phyloP scores from a whole-genome alignment of 2,329 filamentous ascomycete genomes.

The Sclerotinia spermophila region DNA sequence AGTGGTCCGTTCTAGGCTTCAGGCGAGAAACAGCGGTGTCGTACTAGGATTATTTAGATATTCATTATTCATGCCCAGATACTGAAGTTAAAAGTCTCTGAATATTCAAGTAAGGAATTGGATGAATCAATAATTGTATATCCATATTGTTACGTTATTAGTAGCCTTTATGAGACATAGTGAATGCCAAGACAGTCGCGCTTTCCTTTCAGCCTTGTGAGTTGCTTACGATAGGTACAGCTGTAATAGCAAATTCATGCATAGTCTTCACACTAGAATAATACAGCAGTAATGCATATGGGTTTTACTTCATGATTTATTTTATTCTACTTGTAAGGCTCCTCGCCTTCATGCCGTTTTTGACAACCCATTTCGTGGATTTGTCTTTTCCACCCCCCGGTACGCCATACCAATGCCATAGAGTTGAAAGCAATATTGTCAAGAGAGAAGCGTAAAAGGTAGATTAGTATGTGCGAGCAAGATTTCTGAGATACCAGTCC shows the following conservation, averaged over 20 bases:
- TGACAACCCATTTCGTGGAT: slow-evolving; percentile 14
- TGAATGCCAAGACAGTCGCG: slow-evolving; percentile 5
- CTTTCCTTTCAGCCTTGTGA: slow-evolving; percentile 9
- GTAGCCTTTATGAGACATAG: background rate
- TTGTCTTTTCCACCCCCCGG: slow-evolving; percentile 16
- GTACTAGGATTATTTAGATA: slow-evolving; percentile 9
- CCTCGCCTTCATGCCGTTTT: slow-evolving; percentile 13
- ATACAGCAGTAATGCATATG: background rate
- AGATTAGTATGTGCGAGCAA: slow-evolving; percentile 83
- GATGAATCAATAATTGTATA: background rate
- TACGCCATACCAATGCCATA: slow-evolving; percentile 32
- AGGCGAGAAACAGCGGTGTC: slow-evolving; percentile 19
- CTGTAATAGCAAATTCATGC: background rate
- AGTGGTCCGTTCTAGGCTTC: slow-evolving; percentile 15
- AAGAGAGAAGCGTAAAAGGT: slow-evolving; percentile 25
- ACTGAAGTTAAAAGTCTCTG: background rate
- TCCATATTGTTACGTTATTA: background rate
- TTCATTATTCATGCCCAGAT: slow-evolving; percentile 6
- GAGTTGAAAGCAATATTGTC: slow-evolving; percentile 30
- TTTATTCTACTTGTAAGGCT: slow-evolving; percentile 17
- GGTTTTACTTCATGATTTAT: slow-evolving; percentile 15
- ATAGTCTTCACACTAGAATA: background rate
- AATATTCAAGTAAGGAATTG: background rate
- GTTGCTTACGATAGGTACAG: background rate
- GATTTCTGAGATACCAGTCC: slow-evolving; percentile 98